Percentiles rank a stretch among this genome's conserved stretches.
These are phyloP conservation scores for Fusarium protoensiforme DNA, from an alignment of 2,329 filamentous ascomycete genomes.

Conservation along the genomic window DNA sequence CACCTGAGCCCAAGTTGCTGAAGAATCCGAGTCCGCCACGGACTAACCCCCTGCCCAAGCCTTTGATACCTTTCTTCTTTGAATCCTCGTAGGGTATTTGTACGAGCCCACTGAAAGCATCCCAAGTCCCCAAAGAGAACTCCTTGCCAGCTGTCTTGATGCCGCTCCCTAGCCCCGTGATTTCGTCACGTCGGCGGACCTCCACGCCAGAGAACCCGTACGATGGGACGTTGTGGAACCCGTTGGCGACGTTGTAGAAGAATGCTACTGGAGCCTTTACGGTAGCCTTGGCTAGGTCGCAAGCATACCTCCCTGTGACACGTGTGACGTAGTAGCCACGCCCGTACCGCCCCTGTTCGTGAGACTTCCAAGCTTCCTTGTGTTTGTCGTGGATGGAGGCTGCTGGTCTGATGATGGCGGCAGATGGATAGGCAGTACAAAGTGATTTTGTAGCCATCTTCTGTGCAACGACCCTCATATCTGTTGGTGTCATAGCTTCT, in stretches of 20 bases:
- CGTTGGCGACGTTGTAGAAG: conserved; percentile 74
- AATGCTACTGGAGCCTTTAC: conserved; percentile 76
- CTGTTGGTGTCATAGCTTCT: conserved; percentile 28
- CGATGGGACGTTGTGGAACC: conserved; percentile 79
- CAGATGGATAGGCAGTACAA: conserved; percentile 63
- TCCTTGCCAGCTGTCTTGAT: conserved; percentile 74
- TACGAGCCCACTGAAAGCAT: conserved; percentile 74
- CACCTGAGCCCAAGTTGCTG: conserved; percentile 56
- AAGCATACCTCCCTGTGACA: conserved; percentile 64
- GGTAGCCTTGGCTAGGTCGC: conserved; percentile 69
- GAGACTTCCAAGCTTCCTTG: conserved; percentile 38
- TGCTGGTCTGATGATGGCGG: conserved; percentile 14
- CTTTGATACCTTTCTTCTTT: conserved; percentile 69
- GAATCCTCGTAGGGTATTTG: conserved; percentile 72
- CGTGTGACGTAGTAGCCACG: conserved; percentile 42
- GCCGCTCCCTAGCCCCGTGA: conserved; percentile 71
- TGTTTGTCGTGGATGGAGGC: conserved; percentile 35
- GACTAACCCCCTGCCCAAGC: conserved; percentile 69
- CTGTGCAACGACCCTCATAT: conserved; percentile 45
- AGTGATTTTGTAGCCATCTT: conserved; percentile 49
- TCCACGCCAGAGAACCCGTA: conserved; percentile 69
- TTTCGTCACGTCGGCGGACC: conserved; percentile 71
- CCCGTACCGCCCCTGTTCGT: conserved; percentile 43
- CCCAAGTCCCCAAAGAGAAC: conserved; percentile 72
- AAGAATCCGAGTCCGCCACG: conserved; percentile 56